Evolutionary conservation across 228 moss, liverwort and hornwort genomes (phyloP).

Genomic region (Sphagnum magellanicum): DNA sequence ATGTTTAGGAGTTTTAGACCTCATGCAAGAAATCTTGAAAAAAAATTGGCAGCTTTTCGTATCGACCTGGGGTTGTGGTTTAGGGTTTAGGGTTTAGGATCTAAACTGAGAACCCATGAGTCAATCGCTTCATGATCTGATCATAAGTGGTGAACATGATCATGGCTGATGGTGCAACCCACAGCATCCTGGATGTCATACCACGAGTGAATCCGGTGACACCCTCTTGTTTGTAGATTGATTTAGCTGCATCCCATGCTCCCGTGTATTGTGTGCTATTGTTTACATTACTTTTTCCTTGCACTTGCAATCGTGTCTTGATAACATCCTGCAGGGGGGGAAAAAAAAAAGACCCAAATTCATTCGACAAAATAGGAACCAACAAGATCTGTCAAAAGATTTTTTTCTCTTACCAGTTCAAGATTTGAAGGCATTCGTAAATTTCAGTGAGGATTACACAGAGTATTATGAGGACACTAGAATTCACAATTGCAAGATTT

Average conservation of each 20-base stretch:
- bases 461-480: too few species aligned
- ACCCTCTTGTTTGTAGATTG: slow-evolving; percentile 74
- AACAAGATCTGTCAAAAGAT: too few species aligned
- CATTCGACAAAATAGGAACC: too few species aligned
- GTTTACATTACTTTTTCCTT: slow-evolving; percentile 67
- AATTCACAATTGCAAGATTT: too few species aligned
- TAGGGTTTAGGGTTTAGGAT: too few species aligned
- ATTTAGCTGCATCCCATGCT: slow-evolving; percentile 68
- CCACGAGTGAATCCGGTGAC: slow-evolving; percentile 62
- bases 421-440: too few species aligned
- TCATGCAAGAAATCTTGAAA: too few species aligned
- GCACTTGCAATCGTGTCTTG: slow-evolving; percentile 86
- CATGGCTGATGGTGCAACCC: slow-evolving; percentile 90
- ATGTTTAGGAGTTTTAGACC: too few species aligned
- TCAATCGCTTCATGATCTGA: slow-evolving; percentile 78
- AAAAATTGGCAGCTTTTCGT: too few species aligned
- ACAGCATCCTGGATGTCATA: slow-evolving; percentile 79
- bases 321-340: slow-evolving; percentile 63
- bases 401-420: too few species aligned
- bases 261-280: slow-evolving; percentile 59
- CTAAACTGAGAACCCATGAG: not conserved
- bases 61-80: too few species aligned
- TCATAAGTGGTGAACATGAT: slow-evolving; percentile 95
- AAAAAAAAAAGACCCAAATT: slow-evolving; percentile 20
- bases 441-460: too few species aligned